Base-by-base conservation (phyloP, 148 eudicot genomes). In the Fagopyrum tataricum region DNA sequence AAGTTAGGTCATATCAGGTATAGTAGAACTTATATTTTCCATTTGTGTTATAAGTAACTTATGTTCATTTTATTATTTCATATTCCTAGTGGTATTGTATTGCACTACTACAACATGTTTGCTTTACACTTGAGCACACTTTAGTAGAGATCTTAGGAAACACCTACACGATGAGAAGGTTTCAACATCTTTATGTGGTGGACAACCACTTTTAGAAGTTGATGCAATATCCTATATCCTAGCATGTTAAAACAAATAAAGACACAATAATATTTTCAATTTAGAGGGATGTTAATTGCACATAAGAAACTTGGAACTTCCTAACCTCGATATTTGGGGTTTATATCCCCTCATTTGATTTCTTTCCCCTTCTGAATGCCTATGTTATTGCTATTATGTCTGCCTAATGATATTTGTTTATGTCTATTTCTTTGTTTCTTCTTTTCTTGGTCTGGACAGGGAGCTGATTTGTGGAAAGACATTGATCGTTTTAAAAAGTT, bases 1-100 rank as follows among this genome's bases (percentile, higher is more conserved):
- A 95, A 87, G 91, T 92, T 72, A 88, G 99, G 82, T 83, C 99
- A 7, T 90, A 87, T 79, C 94, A 89, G 92, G 96, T 90, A 81
- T 68, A 59, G 1, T 39, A 44, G 9, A 13, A 43, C 55, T 78
- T 31, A 46, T 26, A 20, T 3, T 6, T 40, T 47, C 14, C 23
- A 3, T 40, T 43, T 46, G 48, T 56, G 43, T 64, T 37, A 37
- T 64, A 31, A 11, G 7, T 56, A 18, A 4, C 8, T 37, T 5
- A 64, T 37, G 43, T 64, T 64, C n/a, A 12, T 26, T 26, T 2
- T 13, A 15, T 26, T 59, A 26, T 9, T 59, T 2, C 39, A 24
- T 59, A 14, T 24, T 14, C 66, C 15, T 59, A 9, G 31, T 24
- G 12, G 24, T 5, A 10, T 59, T 18, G 23, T 59, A 24, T 59